Evolutionary conservation across 352 stramenopile species (phyloP).

Genomic region (Phytophthora fragariae): DNA sequence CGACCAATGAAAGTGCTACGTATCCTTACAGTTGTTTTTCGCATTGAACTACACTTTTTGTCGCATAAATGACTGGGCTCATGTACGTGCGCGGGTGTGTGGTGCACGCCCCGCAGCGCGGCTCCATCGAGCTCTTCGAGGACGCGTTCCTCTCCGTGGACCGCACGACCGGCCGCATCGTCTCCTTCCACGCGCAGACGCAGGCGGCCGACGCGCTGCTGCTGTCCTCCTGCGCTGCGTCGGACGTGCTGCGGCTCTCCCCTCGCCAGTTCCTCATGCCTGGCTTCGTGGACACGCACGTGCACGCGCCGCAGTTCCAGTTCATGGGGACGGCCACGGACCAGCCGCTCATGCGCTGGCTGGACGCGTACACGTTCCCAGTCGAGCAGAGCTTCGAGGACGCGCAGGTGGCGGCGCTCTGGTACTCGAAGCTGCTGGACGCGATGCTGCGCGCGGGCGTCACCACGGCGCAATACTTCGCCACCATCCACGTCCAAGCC

Average conservation of each 20-base stretch:
- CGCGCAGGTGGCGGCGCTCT: constrained; percentile 46
- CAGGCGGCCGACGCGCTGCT: constrained; percentile 32
- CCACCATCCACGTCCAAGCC: constrained; percentile 82
- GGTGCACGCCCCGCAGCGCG: constrained; percentile 52
- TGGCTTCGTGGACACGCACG: constrained; percentile 92
- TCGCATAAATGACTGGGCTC: neutral
- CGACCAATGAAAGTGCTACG: too few relatives aligned
- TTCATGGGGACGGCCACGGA: constrained; percentile 92
- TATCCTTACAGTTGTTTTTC: too few relatives aligned
- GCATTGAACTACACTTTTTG: neutral
- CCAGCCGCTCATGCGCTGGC: constrained; percentile 91
- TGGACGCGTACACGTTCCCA: constrained; percentile 93
- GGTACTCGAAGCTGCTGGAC: constrained; percentile 83
- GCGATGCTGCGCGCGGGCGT: constrained; percentile 81
- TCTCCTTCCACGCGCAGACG: constrained; percentile 47
- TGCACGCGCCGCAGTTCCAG: constrained; percentile 92
- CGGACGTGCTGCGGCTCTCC: constrained; percentile 28
- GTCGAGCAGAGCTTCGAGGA: constrained; percentile 80
- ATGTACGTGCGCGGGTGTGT: constrained; percentile 54
- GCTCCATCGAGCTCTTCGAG: constrained; percentile 45
- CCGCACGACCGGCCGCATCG: constrained; percentile 44
- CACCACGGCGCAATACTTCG: constrained; percentile 93
- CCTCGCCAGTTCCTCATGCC: constrained; percentile 80
- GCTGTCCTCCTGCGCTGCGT: neutral
- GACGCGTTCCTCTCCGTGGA: constrained; percentile 60